Conservation (phyloP, 169 alveolate species). For the Plasmodium adleri region DNA sequence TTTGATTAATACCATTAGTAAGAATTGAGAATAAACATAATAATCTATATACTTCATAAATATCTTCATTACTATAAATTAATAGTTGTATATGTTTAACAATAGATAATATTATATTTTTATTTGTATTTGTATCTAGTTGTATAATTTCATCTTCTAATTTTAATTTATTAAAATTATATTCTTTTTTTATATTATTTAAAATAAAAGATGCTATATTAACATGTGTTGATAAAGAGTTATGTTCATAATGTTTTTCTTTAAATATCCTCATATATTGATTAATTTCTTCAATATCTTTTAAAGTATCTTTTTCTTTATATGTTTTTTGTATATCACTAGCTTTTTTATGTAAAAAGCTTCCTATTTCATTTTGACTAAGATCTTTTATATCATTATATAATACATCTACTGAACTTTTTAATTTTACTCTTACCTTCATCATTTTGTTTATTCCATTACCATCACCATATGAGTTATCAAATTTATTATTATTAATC, state of each 20-base stretch:
- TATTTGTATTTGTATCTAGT: constrained; percentile 71
- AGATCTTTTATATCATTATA: constrained; percentile 86
- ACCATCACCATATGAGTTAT: neutral
- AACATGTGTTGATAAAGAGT: constrained; percentile 90
- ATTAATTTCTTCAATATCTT: constrained; percentile 89
- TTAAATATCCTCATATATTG: constrained; percentile 90
- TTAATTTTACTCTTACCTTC: constrained; percentile 30
- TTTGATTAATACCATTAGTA: constrained; percentile 77
- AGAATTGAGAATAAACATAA: constrained; percentile 78
- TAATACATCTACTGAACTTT: constrained; percentile 82
- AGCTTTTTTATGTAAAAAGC: constrained; percentile 89
- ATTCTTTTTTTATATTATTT: constrained; percentile 82
- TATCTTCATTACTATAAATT: constrained; percentile 77
- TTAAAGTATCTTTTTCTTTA: constrained; percentile 86
- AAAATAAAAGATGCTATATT: constrained; percentile 89
- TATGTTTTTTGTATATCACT: constrained; percentile 89
- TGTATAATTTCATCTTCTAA: constrained; percentile 89
- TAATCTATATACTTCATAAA: constrained; percentile 77
- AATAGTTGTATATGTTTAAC: constrained; percentile 76
- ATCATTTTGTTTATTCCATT: neutral
- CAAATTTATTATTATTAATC: neutral
- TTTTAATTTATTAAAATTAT: constrained; percentile 80
- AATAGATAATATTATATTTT: constrained; percentile 69
- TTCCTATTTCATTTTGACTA: constrained; percentile 87
- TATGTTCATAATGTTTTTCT: constrained; percentile 90